Base-by-base conservation (phyloP, 495 filamentous ascomycete genomes). In the Cryomyces minteri region DNA sequence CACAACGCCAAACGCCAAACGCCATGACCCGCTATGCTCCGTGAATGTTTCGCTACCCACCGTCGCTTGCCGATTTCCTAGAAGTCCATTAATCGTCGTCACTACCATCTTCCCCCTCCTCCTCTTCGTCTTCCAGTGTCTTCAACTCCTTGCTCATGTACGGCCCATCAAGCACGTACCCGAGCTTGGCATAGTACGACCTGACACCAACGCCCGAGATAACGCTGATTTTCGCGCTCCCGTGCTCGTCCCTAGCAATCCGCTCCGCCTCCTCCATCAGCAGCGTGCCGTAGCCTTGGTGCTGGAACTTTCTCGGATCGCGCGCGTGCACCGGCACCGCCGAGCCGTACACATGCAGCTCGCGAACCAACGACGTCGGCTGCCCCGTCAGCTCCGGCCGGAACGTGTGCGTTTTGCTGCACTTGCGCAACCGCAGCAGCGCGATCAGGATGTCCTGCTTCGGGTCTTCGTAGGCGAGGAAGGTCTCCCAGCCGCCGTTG, bases 401-500 rank as follows among this genome's bases (percentile, higher is more conserved):
- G 68, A 88, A 98, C 0, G 92, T 95, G 60, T 92, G 80, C 43
- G 79, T 84, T 48, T 74, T 67, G 18, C 81, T 88, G 57, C 90
- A 98, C 65, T 93, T 93, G 43, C 90, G 74, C 47, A 98, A 62
- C 10, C 90, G 79, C 36, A 98, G 76, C 41, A 98, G 66, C 11
- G 84, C 92, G 43, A 98, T 94, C 12, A 98, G 65, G 49, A 98
- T 96, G 61, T 98, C 90, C 60, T 95, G 90, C 66, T 95, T 94
- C 4, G 90, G 90, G 56, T 98, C 90, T 57, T 98, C 90, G 55
- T 96, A 98, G 14, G 90, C 87, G 5, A 98, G 65, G 63, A 98
- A 98, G 0, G 92, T 96, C 63, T 98, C 90, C 90, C 90, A 98
- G 10, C 90, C 92, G 18, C 80, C 84, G 58, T 96, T 98, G 45